Evolutionary conservation across 352 stramenopile species (phyloP), one percentile per base, ranked within the genome.

Genomic region (Phytophthora hybrid): DNA sequence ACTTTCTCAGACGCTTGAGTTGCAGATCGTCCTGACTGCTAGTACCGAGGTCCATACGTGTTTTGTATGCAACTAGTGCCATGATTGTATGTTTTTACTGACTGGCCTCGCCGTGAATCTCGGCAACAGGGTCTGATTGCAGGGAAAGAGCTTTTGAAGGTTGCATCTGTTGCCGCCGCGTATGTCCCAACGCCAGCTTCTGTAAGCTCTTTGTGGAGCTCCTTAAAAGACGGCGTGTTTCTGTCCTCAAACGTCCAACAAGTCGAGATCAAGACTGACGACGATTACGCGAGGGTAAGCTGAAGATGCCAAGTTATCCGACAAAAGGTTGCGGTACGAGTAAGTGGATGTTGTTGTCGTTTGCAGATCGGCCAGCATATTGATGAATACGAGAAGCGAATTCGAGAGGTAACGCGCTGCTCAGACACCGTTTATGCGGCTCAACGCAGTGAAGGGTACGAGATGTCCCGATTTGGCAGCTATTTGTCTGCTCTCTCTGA

Each of bases 241-340:
- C 66, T 95, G 26, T 79, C 84, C 6, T 92, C 87, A 13, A 93
- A 90, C 13, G 87, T 95, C 13, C 90, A 94, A 65, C 87, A 91
- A 70, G 87, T 96, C 6, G 90, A 96, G 55, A 95, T 96, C 64
- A 92, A 93, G 59, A 94, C 85, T 5, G 90, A 96, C 51, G 90
- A 96, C 57, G 90, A 93, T n/a, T 96, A 96, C 63, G 79, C 82
- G 16, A 93, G 84, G 73, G 87, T 93, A 37, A 41, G 69, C 37
- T 44, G 2, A 23, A 23, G 8, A 47, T 19, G 10, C 19, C 21
- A 16, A 37, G 44, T 11, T 52, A n/a, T 57, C n/a, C 21, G 23
- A 37, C 34, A 44, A 11, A 1, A 31, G 14, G 18, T 59, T 10
- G 32, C 47, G 7, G 19, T 46, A 59, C 31, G 29, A 14, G 62